Conservation (phyloP, 306 rosid genomes). For the Cicer arietinum region DNA sequence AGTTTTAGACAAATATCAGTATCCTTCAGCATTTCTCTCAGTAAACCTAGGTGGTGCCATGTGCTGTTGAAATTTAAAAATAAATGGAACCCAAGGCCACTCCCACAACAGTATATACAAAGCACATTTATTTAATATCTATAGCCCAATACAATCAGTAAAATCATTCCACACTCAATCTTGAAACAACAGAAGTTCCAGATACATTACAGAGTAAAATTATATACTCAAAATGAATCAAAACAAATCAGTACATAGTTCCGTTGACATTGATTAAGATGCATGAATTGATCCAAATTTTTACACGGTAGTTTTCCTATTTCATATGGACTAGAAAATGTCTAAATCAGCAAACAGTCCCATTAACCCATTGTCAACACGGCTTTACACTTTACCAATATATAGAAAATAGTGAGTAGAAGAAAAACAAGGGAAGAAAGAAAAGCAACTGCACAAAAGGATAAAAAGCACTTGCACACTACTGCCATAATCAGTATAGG, state of each 20-base stretch:
- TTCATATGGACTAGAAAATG: background rate
- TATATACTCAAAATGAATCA: background rate
- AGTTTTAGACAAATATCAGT: background rate
- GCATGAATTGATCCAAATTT: background rate
- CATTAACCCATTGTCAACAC: background rate
- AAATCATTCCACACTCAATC: conserved; percentile 10
- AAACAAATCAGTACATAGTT: background rate
- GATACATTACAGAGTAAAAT: conserved; percentile 6
- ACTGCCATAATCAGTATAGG: background rate
- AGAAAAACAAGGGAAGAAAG: background rate
- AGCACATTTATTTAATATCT: conserved; percentile 8
- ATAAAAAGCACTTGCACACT: conserved; percentile 1
- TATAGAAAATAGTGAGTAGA: background rate
- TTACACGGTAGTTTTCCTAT: background rate
- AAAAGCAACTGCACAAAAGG: background rate
- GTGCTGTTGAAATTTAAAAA: conserved; percentile 29
- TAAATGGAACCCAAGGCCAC: conserved; percentile 19
- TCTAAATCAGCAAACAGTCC: background rate
- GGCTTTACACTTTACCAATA: background rate
- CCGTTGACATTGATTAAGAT: background rate
- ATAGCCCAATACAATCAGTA: background rate
- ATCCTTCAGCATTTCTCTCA: background rate
- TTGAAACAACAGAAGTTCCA: background rate
- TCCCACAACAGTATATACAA: background rate
- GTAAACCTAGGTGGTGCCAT: background rate